phyloP scores from a whole-genome alignment of 1,139 yeast genomes.

The Suhomyces kunorum region DNA sequence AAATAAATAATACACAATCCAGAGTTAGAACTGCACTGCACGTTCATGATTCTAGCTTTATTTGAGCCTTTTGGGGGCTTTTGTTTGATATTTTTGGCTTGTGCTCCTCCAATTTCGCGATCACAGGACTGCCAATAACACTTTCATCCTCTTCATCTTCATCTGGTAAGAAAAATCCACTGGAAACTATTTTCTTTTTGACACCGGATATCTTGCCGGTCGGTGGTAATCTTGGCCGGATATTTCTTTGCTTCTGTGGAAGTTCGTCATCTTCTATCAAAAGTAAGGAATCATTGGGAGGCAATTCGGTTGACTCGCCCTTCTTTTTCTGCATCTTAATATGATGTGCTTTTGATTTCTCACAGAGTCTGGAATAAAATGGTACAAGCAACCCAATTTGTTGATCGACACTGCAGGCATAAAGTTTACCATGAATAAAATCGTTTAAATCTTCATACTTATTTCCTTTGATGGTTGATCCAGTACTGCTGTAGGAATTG shows the following conservation, averaged over 20 bases:
- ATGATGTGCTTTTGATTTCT: conserved; percentile 51
- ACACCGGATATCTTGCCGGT: conserved; percentile 80
- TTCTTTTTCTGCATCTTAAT: conserved; percentile 57
- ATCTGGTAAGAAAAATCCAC: conserved; percentile 49
- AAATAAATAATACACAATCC: conserved; percentile 2
- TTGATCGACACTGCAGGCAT: conserved; percentile 50
- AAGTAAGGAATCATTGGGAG: conserved; percentile 42
- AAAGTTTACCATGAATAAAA: conserved; percentile 47
- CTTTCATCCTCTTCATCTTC: conserved; percentile 5
- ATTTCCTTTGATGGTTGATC: conserved; percentile 47
- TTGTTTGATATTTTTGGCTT: conserved; percentile 3
- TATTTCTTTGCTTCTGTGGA: conserved; percentile 75
- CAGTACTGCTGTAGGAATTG: conserved; percentile 47
- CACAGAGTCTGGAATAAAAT: conserved; percentile 53
- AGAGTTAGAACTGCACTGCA: conserved; percentile 1
- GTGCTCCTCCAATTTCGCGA: conserved; percentile 2
- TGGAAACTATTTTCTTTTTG: conserved; percentile 62
- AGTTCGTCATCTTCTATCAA: conserved; percentile 78
- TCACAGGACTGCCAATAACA: background rate
- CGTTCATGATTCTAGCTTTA: conserved; percentile 7
- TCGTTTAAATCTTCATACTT: conserved; percentile 66
- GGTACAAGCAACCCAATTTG: conserved; percentile 64
- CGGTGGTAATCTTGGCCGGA: conserved; percentile 88
- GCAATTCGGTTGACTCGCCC: conserved; percentile 49
- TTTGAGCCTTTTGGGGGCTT: conserved; percentile 10